phyloP scores from a whole-genome alignment of 108 stramenopile genomes.

The Nitzschia inconspicua region DNA sequence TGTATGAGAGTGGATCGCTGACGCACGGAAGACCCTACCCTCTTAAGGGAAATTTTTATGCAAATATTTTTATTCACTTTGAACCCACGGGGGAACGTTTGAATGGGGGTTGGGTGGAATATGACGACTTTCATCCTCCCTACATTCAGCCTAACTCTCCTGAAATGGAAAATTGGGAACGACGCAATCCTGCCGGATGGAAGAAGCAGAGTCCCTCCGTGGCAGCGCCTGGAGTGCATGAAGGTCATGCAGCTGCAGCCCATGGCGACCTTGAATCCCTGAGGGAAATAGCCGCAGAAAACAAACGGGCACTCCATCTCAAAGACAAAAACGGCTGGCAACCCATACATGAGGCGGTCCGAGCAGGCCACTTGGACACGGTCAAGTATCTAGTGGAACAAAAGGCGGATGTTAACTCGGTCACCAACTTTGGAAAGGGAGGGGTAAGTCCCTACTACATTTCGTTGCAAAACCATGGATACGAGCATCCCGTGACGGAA shows the following conservation, averaged over 20 bases:
- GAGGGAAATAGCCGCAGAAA: slow-evolving; percentile 12
- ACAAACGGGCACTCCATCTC: slow-evolving; percentile 24
- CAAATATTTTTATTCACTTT: slow-evolving; percentile 83
- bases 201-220: slow-evolving; percentile 39
- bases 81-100: slow-evolving; percentile 58
- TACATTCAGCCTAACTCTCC: slow-evolving; percentile 43
- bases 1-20: slow-evolving; percentile 74
- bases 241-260: slow-evolving; percentile 55
- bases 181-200: slow-evolving; percentile 48
- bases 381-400: slow-evolving; percentile 48
- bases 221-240: slow-evolving; percentile 31
- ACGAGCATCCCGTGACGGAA: slow-evolving; percentile 28
- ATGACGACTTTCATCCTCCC: slow-evolving; percentile 51
- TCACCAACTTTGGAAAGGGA: slow-evolving; percentile 33
- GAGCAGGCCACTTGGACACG: slow-evolving; percentile 48
- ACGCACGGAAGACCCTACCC: slow-evolving; percentile 82
- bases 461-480: slow-evolving; percentile 16
- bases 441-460: slow-evolving; percentile 30
- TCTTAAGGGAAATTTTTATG: slow-evolving; percentile 76
- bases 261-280: slow-evolving; percentile 42
- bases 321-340: slow-evolving; percentile 54
- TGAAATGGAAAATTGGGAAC: slow-evolving; percentile 50
- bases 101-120: slow-evolving; percentile 36
- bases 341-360: slow-evolving; percentile 59
- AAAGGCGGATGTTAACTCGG: slow-evolving; percentile 54